A percentile compares a stretch with the other conserved stretches of the same genome.
Conservation (phyloP, 1,284 basidiomycete genomes). For the Spongiforma sp. region DNA sequence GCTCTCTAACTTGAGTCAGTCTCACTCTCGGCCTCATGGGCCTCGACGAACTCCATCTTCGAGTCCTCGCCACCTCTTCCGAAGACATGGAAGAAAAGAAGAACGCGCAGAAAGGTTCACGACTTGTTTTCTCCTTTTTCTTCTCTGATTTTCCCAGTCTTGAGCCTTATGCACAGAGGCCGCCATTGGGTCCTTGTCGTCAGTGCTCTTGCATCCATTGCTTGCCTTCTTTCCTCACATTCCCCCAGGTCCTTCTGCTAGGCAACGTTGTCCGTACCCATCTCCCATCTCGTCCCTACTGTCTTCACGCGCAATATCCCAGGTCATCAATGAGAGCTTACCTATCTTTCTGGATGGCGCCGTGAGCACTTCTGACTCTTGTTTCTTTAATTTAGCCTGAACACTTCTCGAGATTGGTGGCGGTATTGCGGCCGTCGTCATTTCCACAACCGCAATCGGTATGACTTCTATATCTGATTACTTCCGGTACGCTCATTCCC, state of each 20-base stretch:
- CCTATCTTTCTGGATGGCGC: slow-evolving; percentile 95
- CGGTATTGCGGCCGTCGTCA: slow-evolving; percentile 82
- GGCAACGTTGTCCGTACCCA: slow-evolving; percentile 76
- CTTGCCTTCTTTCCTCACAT: slow-evolving; percentile 1
- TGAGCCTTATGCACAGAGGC: slow-evolving; percentile 79
- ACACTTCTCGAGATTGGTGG: slow-evolving; percentile 67
- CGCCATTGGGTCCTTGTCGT: slow-evolving; percentile 96
- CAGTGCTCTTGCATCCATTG: slow-evolving; percentile 35
- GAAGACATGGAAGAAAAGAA: slow-evolving; percentile 68
- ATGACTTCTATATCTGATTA: slow-evolving; percentile 23
- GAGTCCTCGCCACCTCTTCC: slow-evolving; percentile 84
- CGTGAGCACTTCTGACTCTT: slow-evolving; percentile 45
- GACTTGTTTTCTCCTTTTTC: background rate
- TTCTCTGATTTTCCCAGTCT: slow-evolving; percentile 49
- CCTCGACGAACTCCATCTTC: slow-evolving; percentile 90
- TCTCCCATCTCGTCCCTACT: background rate
- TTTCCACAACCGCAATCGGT: slow-evolving; percentile 87
- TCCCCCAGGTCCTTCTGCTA: slow-evolving; percentile 73
- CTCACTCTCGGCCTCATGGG: slow-evolving; percentile 95
- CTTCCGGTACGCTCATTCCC: background rate
- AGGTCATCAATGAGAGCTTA: slow-evolving; percentile 92
- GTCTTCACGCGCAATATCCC: slow-evolving; percentile 44
- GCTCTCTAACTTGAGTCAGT: slow-evolving; percentile 29
- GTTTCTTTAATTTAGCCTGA: background rate
- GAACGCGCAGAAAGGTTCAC: slow-evolving; percentile 75